Evolutionary conservation across 2,329 filamentous ascomycete genomes (phyloP).

Genomic region (Acarospora socialis): DNA sequence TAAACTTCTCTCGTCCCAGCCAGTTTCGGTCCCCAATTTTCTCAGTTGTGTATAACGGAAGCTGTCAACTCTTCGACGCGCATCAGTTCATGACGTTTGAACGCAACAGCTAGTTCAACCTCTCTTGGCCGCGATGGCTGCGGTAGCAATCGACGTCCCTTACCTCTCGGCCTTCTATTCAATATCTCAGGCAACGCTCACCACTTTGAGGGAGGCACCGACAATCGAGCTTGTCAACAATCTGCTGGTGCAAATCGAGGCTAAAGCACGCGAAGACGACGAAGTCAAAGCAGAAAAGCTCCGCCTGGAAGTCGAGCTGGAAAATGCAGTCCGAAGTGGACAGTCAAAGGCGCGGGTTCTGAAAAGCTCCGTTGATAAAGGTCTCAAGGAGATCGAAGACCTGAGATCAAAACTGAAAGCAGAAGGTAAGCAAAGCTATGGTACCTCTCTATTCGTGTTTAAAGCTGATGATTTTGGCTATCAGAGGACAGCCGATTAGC

Average conservation of each 20-base stretch:
- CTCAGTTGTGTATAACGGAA: too few relatives aligned
- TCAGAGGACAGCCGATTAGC: constrained; percentile 61
- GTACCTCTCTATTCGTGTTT: too few relatives aligned
- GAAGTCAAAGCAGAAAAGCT: constrained; percentile 76
- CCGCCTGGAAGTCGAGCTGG: constrained; percentile 78
- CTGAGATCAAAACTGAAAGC: constrained; percentile 66
- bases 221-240: constrained; percentile 65
- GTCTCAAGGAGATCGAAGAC: constrained; percentile 68
- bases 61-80: not conserved
- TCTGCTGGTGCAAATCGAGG: constrained; percentile 59
- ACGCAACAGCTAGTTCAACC: constrained; percentile 8
- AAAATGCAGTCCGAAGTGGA: constrained; percentile 70
- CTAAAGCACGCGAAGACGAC: constrained; percentile 72
- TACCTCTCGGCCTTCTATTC: constrained; percentile 46
- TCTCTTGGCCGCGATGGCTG: constrained; percentile 37
- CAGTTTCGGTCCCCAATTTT: too few relatives aligned
- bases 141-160: constrained; percentile 40
- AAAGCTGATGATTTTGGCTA: constrained; percentile 13
- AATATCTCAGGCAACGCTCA: constrained; percentile 41
- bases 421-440: constrained; percentile 53
- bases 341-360: constrained; percentile 72
- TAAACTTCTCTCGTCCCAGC: too few relatives aligned
- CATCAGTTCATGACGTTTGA: constrained; percentile 4
- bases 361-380: constrained; percentile 69
- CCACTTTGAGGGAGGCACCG: constrained; percentile 41